Percentiles rank a stretch among this genome's conserved stretches.
Evolutionary conservation across 441 rosid species (phyloP).

Genomic region (Syzygium malaccense): DNA sequence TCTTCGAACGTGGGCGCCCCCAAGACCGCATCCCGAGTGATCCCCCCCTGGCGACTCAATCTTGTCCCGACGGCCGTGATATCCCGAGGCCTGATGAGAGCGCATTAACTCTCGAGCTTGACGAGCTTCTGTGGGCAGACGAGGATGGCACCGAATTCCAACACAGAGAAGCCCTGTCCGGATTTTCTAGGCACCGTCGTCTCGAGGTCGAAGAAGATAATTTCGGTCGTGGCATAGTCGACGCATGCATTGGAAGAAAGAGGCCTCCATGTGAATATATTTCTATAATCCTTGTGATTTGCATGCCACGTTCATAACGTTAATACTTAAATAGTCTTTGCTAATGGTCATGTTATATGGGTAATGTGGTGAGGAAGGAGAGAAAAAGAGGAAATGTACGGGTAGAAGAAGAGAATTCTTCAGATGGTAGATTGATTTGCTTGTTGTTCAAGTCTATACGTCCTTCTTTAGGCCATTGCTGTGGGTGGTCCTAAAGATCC

Average conservation of each 20-base stretch:
- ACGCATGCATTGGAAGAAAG: neutral
- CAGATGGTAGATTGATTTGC: conserved; percentile 31
- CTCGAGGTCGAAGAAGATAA: conserved; percentile 86
- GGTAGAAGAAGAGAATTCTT: conserved; percentile 20
- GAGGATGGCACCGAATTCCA: conserved; percentile 93
- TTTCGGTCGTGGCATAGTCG: conserved; percentile 19
- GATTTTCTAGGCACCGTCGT: conserved; percentile 68
- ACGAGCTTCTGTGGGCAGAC: conserved; percentile 68
- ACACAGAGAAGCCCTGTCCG: conserved; percentile 55
- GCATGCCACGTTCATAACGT: neutral
- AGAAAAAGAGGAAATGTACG: neutral
- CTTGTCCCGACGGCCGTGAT: conserved; percentile 42
- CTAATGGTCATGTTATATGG: neutral
- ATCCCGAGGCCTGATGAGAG: conserved; percentile 70
- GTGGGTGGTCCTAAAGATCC: neutral
- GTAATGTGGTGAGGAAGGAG: neutral
- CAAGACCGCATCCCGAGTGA: conserved; percentile 53
- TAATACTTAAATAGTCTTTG: neutral
- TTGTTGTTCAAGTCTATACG: conserved; percentile 43
- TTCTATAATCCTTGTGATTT: neutral
- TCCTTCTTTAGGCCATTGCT: conserved; percentile 14
- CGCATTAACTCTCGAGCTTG: conserved; percentile 63
- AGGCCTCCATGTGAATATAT: conserved; percentile 17
- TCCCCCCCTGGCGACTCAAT: conserved; percentile 63
- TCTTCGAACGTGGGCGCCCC: conserved; percentile 61